phyloP scores from a whole-genome alignment of 805 yeast species.

The Pichia ethanolica region DNA sequence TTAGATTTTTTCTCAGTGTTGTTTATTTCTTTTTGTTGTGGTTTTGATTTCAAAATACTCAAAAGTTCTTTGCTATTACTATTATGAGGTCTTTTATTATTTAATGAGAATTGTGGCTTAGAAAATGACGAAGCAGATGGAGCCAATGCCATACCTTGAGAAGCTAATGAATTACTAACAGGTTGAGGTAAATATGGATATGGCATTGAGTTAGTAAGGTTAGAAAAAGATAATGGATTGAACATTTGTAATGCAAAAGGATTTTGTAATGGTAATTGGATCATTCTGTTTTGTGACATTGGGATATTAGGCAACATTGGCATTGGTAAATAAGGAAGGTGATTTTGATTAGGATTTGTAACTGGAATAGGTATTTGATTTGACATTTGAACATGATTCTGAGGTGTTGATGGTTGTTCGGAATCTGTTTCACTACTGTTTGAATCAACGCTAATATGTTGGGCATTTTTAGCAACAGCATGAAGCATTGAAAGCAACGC shows the following conservation, averaged over 20 bases:
- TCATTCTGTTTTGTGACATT: conserved; percentile 4
- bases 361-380: too few relatives aligned
- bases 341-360: too few relatives aligned
- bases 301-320: conserved; percentile 10
- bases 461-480: conserved; percentile 32
- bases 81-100: conserved; percentile 24
- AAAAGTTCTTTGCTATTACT: conserved; percentile 28
- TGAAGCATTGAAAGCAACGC: conserved; percentile 60
- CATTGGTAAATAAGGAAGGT: conserved; percentile 7
- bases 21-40: background rate
- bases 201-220: conserved; percentile 9
- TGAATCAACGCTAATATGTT: conserved; percentile 4
- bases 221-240: conserved; percentile 17
- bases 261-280: conserved; percentile 12
- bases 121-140: conserved; percentile 28
- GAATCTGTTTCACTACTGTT: background rate
- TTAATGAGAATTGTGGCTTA: conserved; percentile 25
- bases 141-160: conserved; percentile 13
- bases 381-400: conserved; percentile 5
- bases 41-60: conserved; percentile 21
- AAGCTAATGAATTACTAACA: background rate
- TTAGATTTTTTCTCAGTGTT: background rate
- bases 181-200: conserved; percentile 9
- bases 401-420: too few relatives aligned
- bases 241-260: conserved; percentile 22